A percentile compares a stretch with the other conserved stretches of the same genome.
These are phyloP conservation scores for Neopestalotiopsis rosae DNA, from an alignment of 2,329 filamentous ascomycete genomes.

Conservation along the genomic window DNA sequence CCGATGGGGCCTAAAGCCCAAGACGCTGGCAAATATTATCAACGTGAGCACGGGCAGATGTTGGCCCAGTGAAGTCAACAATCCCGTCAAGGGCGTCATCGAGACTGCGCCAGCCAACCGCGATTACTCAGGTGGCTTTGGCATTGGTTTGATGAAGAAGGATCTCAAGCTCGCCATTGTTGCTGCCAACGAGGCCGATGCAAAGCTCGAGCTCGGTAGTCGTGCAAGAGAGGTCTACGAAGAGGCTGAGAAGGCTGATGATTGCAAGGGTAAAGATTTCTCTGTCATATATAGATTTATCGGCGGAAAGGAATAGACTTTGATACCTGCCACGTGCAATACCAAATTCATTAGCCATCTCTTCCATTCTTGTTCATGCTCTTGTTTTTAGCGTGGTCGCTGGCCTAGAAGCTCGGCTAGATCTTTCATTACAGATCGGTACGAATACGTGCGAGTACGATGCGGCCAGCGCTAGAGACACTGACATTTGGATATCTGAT, in stretches of 20 bases:
- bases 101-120: slow-evolving; percentile 75
- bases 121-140: slow-evolving; percentile 81
- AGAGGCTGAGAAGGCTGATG: slow-evolving; percentile 63
- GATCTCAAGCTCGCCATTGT: slow-evolving; percentile 75
- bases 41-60: slow-evolving; percentile 93
- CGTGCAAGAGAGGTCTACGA: slow-evolving; percentile 72
- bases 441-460: not conserved
- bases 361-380: not conserved
- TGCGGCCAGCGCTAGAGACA: not conserved
- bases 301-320: slow-evolving; percentile 53
- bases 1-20: slow-evolving; percentile 62
- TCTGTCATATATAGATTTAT: slow-evolving; percentile 81
- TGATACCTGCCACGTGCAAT: not conserved
- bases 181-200: slow-evolving; percentile 72
- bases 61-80: slow-evolving; percentile 96
- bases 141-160: slow-evolving; percentile 80
- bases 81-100: slow-evolving; percentile 87
- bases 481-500: not conserved
- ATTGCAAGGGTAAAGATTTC: slow-evolving; percentile 75
- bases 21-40: slow-evolving; percentile 80
- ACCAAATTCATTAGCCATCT: not conserved
- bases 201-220: slow-evolving; percentile 67
- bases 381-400: not conserved
- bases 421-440: not conserved
- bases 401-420: not conserved